Evolutionary conservation across 371 early-diverging fungal genomes (phyloP).

Genomic region (Lichtheimia hyalospora): DNA sequence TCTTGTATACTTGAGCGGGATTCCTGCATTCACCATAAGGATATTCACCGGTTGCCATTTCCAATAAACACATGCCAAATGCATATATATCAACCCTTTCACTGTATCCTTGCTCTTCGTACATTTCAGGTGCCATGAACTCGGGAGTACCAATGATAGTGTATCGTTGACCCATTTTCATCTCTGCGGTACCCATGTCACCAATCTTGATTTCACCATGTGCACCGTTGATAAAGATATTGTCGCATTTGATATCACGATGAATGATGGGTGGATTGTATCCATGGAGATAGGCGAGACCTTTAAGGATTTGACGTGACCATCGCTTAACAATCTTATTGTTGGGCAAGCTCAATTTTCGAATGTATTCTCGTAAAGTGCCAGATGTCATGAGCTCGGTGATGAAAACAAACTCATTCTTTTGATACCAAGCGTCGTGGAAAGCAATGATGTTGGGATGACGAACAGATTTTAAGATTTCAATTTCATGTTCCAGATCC

Average conservation of each 20-base stretch:
- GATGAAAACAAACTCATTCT: conserved; percentile 81
- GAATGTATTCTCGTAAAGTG: conserved; percentile 77
- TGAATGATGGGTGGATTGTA: conserved; percentile 87
- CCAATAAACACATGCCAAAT: conserved; percentile 92
- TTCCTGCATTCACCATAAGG: conserved; percentile 89
- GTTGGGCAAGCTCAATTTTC: conserved; percentile 67
- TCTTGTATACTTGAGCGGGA: conserved; percentile 84
- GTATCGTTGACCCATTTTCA: conserved; percentile 53
- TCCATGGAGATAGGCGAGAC: conserved; percentile 80
- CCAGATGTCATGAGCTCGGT: conserved; percentile 95
- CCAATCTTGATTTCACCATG: conserved; percentile 91
- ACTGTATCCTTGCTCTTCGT: conserved; percentile 83
- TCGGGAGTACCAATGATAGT: conserved; percentile 79
- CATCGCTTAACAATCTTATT: conserved; percentile 80
- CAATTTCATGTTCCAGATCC: conserved; percentile 58
- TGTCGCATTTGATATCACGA: conserved; percentile 81
- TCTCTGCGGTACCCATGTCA: conserved; percentile 76
- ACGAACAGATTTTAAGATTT: conserved; percentile 72
- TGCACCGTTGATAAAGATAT: conserved; percentile 90
- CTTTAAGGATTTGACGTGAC: conserved; percentile 80
- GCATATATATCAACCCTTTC: conserved; percentile 94
- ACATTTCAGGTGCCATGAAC: conserved; percentile 92
- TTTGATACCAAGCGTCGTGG: conserved; percentile 66
- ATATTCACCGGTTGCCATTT: conserved; percentile 87
- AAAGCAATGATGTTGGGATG: conserved; percentile 91